Conservation (phyloP, 805 yeast species). For the Millerago galiae region DNA sequence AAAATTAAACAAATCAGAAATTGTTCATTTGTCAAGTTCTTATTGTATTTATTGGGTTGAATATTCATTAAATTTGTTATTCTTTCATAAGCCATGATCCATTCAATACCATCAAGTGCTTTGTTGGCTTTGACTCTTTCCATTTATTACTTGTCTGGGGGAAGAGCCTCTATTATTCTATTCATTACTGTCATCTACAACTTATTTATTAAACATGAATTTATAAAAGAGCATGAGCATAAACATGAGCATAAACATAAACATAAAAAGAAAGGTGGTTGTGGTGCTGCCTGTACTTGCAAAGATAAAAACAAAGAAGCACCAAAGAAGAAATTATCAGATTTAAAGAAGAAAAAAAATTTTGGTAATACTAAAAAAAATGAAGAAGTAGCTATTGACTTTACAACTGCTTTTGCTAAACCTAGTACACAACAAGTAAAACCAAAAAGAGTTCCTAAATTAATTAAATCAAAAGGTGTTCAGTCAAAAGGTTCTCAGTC, state of each 20-base stretch:
- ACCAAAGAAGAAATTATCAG: constrained; percentile 22
- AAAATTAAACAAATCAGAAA: too few species aligned
- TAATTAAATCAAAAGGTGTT: constrained; percentile 34
- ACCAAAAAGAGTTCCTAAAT: constrained; percentile 33
- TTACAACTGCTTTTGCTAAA: constrained; percentile 31
- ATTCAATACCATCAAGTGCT: constrained; percentile 10
- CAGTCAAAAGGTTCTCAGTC: constrained; percentile 29
- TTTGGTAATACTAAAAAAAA: constrained; percentile 8
- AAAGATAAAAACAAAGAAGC: constrained; percentile 20
- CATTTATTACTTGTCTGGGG: constrained; percentile 26
- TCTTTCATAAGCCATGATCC: background rate
- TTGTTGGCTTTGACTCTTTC: constrained; percentile 7
- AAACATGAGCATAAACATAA: constrained; percentile 12
- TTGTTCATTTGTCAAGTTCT: too few species aligned
- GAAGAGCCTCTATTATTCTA: constrained; percentile 30
- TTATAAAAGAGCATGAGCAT: background rate
- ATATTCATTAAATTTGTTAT: too few species aligned
- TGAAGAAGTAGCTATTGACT: constrained; percentile 31
- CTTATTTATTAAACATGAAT: constrained; percentile 15
- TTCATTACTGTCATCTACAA: constrained; percentile 22
- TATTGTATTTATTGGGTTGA: too few species aligned
- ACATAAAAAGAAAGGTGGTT: constrained; percentile 26
- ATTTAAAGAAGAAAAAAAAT: constrained; percentile 15
- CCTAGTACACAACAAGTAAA: background rate
- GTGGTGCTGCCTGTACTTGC: constrained; percentile 29